A percentile compares a stretch with the other conserved stretches of the same genome.
These are phyloP conservation scores for Paspalum vaginatum DNA, from an alignment of 176 grass and related monocot species.

Conservation along the genomic window DNA sequence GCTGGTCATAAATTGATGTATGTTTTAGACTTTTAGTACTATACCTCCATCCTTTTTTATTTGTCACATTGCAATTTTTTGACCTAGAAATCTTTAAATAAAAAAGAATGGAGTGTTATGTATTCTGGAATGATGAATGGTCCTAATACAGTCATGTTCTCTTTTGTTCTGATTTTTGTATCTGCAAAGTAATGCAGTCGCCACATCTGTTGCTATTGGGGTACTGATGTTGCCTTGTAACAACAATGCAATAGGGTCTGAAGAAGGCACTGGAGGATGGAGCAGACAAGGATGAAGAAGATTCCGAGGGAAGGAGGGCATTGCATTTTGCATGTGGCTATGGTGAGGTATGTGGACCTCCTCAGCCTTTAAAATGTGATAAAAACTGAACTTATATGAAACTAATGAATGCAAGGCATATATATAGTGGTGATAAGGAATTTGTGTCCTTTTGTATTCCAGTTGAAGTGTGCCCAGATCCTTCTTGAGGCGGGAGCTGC, in stretches of 20 bases:
- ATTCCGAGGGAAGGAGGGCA: slow-evolving; percentile 87
- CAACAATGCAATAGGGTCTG: slow-evolving; percentile 54
- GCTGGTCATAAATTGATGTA: background rate
- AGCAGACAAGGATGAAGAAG: slow-evolving; percentile 89
- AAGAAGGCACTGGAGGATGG: slow-evolving; percentile 86
- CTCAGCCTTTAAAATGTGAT: slow-evolving; percentile 3
- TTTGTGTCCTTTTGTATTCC: slow-evolving; percentile 20
- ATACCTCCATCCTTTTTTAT: no score
- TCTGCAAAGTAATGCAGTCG: slow-evolving; percentile 3
- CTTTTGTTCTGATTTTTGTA: background rate
- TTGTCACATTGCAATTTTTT: no score
- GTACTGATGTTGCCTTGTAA: background rate
- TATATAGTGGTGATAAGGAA: background rate
- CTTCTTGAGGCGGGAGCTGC: slow-evolving; percentile 73
- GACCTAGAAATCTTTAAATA: no score
- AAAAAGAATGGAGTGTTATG: background rate
- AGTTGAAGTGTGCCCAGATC: slow-evolving; percentile 76
- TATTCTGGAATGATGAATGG: background rate
- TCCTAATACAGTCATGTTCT: background rate
- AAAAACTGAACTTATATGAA: slow-evolving; percentile 2
- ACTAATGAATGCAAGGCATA: background rate
- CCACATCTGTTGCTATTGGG: background rate
- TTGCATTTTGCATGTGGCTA: slow-evolving; percentile 99
- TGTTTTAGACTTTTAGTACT: background rate
- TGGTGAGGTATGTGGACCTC: slow-evolving; percentile 60